These are phyloP conservation scores for Cladosporium halotolerans DNA, from an alignment of 2,329 filamentous ascomycete species.

Conservation along the genomic window DNA sequence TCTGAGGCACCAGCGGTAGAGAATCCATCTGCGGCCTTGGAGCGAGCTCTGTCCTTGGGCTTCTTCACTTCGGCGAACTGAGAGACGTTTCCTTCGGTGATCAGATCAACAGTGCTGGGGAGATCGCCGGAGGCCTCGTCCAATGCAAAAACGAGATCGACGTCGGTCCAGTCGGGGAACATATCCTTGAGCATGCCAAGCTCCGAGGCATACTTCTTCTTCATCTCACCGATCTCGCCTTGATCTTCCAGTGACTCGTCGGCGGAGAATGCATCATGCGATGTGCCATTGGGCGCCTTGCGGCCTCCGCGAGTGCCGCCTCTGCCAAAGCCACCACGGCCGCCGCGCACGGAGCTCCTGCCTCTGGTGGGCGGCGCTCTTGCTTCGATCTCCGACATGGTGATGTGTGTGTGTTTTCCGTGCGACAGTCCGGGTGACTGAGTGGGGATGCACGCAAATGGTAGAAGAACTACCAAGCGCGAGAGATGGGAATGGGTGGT, in stretches of 20 bases:
- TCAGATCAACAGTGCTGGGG: slow-evolving; percentile 67
- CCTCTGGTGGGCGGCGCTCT: slow-evolving; percentile 77
- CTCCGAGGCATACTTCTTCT: slow-evolving; percentile 78
- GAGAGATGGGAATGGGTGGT: neutral
- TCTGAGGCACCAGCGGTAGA: slow-evolving; percentile 46
- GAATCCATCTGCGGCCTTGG: slow-evolving; percentile 62
- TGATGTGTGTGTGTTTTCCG: slow-evolving; percentile 17
- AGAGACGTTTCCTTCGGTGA: slow-evolving; percentile 72
- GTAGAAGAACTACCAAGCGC: slow-evolving; percentile 8
- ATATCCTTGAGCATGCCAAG: slow-evolving; percentile 81
- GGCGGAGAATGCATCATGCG: slow-evolving; percentile 45
- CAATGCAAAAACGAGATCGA: slow-evolving; percentile 86
- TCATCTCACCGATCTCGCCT: slow-evolving; percentile 84
- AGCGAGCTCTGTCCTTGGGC: slow-evolving; percentile 66
- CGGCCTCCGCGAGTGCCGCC: slow-evolving; percentile 37
- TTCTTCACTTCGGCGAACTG: slow-evolving; percentile 82
- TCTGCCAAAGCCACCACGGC: slow-evolving; percentile 62
- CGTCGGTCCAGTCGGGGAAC: slow-evolving; percentile 92
- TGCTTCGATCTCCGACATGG: slow-evolving; percentile 92
- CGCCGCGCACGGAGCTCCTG: slow-evolving; percentile 83
- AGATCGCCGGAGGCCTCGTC: slow-evolving; percentile 78
- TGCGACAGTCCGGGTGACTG: slow-evolving; percentile 3
- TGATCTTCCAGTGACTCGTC: slow-evolving; percentile 68
- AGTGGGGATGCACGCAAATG: neutral
- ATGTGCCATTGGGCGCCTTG: slow-evolving; percentile 56